phyloP scores from a whole-genome alignment of 148 eudicot species.

The Pharnaceum exiguum region DNA sequence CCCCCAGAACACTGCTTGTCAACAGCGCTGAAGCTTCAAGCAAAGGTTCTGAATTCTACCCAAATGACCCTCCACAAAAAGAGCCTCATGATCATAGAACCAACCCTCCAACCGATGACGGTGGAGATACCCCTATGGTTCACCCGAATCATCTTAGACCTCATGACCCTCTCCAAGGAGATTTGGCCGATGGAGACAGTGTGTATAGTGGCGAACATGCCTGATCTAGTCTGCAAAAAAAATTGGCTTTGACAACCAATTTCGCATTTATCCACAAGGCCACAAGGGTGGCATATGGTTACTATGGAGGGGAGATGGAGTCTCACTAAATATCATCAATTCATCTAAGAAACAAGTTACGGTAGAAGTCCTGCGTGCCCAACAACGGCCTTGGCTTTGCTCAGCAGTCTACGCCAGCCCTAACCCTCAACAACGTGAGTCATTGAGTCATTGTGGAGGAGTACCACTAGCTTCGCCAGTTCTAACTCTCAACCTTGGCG shows the following conservation, averaged over 20 bases:
- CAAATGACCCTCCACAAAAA: no score
- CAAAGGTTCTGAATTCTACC: no score
- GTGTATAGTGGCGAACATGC: background rate
- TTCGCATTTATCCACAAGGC: background rate
- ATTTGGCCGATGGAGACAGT: no score
- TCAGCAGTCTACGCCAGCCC: background rate
- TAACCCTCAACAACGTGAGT: no score
- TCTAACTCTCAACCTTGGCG: background rate
- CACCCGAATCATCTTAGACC: no score
- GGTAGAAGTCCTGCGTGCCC: background rate
- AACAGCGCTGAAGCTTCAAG: no score
- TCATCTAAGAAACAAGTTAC: background rate
- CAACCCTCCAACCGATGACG: no score
- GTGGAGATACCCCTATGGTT: no score
- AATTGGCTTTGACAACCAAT: background rate
- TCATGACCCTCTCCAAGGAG: no score
- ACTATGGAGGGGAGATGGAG: background rate
- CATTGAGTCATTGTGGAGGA: background rate
- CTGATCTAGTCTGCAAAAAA: background rate
- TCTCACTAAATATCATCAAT: background rate
- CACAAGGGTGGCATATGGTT: slow-evolving; percentile 7
- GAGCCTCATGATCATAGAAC: no score
- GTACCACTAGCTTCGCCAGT: background rate
- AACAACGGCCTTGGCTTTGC: background rate
- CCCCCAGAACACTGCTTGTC: no score